phyloP scores from a whole-genome alignment of 176 grass and related monocot species.

The Lolium multiflorum region DNA sequence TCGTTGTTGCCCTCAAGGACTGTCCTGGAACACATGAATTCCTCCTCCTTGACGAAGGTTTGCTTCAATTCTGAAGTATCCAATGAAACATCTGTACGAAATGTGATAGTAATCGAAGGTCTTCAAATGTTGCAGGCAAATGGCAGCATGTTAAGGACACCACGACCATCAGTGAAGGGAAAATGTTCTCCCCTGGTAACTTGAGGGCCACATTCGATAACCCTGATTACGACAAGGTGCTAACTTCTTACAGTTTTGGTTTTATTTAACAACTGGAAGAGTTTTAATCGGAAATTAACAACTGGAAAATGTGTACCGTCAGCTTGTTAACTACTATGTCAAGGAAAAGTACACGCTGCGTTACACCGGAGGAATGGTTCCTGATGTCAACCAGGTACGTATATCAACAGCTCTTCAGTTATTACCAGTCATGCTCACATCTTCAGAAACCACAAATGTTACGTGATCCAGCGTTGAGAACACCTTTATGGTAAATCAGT shows the following conservation, averaged over 20 bases:
- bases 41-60: constrained; percentile 91
- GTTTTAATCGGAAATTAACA: not conserved
- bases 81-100: not conserved
- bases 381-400: constrained; percentile 97
- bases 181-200: constrained; percentile 98
- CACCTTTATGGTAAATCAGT: not conserved
- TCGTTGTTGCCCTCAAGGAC: constrained; percentile 89
- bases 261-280: not conserved
- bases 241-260: not conserved
- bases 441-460: not conserved
- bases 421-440: not conserved
- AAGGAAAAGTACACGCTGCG: constrained; percentile 98
- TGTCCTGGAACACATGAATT: constrained; percentile 94
- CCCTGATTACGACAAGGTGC: constrained; percentile 84
- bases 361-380: constrained; percentile 99
- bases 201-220: constrained; percentile 93
- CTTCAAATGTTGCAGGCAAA: constrained; percentile 63
- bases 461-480: not conserved
- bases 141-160: constrained; percentile 99
- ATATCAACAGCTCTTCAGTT: not conserved
- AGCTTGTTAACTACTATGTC: constrained; percentile 96
- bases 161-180: constrained; percentile 84
- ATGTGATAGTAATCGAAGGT: not conserved
- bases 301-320: constrained; percentile 1
- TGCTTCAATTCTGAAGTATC: not conserved